Base-by-base conservation (phyloP, 495 filamentous ascomycete species). In the Daldinia loculata region DNA sequence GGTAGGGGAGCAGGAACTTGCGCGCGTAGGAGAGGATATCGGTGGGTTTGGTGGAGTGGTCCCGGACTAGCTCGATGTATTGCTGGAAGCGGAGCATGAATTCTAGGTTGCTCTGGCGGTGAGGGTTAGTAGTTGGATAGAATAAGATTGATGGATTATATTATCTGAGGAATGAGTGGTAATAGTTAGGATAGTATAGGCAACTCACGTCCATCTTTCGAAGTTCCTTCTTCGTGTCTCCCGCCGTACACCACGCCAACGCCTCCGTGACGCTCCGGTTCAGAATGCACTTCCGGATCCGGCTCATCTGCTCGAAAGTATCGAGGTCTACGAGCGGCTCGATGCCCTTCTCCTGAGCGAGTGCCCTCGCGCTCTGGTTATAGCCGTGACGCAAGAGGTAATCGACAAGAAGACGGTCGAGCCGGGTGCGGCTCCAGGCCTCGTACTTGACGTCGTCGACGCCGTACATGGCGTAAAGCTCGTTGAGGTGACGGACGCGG, bases 31-130 rank as follows among this genome's bases (percentile, higher is more conserved):
- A 76, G 63, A 91, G 90, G n/a, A 94, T 92, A 64, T 97, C 93
- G 58, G 89, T 74, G 27, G 90, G 84, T 70, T 91, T 92, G 4
- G 74, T 52, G 17, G 89, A 80, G 48, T 85, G 84, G 38, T 82
- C 88, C 45, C 95, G 85, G 57, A 96, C 86, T 63, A 98, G 84
- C 76, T 98, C 95, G 69, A 98, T 94, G 77, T 92, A 98, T 76
- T 98, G 93, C 79, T 99, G 95, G 70, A 96, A 84, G n/a, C 96
- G 89, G 9, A 99, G 86, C 84, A 97, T 91, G 76, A 97, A 95
- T 77, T 98, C 96, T 29, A 99, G 86, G 56, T 91, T 93, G 71
- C 90, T 93, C 90, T 95, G 78, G 55, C 19, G 9, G 17, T 48
- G 43, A 24, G 1, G 22, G 17, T 48, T 48, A 48, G 43, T 9